Base-by-base conservation (phyloP, 2,329 filamentous ascomycete species). In the Aureobasidium pullulans region DNA sequence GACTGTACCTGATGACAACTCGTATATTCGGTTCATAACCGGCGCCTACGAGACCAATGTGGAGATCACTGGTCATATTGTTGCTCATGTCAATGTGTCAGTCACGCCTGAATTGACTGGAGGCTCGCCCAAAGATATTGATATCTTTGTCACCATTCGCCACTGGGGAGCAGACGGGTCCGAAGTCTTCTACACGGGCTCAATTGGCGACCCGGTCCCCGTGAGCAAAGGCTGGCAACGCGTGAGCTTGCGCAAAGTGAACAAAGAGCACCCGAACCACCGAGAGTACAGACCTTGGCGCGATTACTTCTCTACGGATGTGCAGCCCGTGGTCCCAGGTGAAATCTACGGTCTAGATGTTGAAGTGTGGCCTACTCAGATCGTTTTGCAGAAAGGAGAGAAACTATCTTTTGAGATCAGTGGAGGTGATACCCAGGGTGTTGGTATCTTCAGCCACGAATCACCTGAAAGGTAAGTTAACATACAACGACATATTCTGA, bases 31-130 rank as follows among this genome's bases (percentile, higher is more conserved):
- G 3, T 48, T 48, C 29, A 32, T 11, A 6, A 48, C 44, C 5
- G 2, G 4, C 6, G 44, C 29, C 0, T 87, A 89, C 60, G 76
- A 79, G n/a, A 62, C 74, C 6, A 84, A 89, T 65, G 86, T 81
- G 0, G 87, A 89, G 66, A 82, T 90, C 57, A 89, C 87, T 0
- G 87, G 87, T 0, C 84, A 89, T 66, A 74, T 88, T 31, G 75
- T 82, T 0, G 84, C 84, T 0, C 85, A 84, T 63, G 74, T 90
- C 4, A 83, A 84, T 61, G 81, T 88, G 0, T 87, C 85, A 0
- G 72, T 76, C 43, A 75, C 70, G 4, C 67, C 76, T 1, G 64
- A 74, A 23, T 16, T 48, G 29, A 37, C 44, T 28, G 54, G 54
- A 29, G 54, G 54, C 7, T 23, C 19, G 10, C 40, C 77, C 0